Evolutionary conservation across 2,329 filamentous ascomycete genomes (phyloP), one percentile per base, ranked within the genome.

Genomic region (Fusarium sp.): DNA sequence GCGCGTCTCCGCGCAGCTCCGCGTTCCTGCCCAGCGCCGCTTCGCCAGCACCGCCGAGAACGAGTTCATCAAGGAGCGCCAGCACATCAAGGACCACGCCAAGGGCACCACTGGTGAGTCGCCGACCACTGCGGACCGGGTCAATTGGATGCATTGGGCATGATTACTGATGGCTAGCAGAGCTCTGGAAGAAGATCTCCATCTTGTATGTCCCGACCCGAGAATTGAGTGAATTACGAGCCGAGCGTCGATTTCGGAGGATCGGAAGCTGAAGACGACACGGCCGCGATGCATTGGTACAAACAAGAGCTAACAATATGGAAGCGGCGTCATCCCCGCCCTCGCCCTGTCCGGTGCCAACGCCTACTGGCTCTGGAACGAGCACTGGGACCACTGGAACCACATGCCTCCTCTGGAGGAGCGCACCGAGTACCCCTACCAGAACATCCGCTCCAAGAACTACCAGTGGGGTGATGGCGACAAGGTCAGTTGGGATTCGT

Each of bases 361-460:
- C 81, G 94, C 94, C 76, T 97, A 91, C 81, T 89, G 90, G 79
- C 89, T 97, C 70, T 99, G 93, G 93, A 90, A 88, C 77, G 93
- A 96, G 85, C 96, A 99, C 84, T 98, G 95, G 95, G 92, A 96
- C 83, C 96, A 99, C 87, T 93, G 91, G 89, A 83, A 82, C 58
- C 95, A 98, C 84, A 83, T 92, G 81, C 89, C 91, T 66, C 92
- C 96, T 73, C 86, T 95, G 74, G 93, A 97, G 86, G 96, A 99
- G 85, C 91, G 92, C 79, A 83, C 87, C 77, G 93, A 98, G 86
- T 99, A 98, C 84, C 85, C 93, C 65, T 99, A 97, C 89, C 93
- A 97, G 89, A 99, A 99, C 87, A 92, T 99, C 82, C 92, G 96
- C 80, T 88, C 89, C 81, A 97, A 96, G 90, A 97, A 97, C 89